Conservation (phyloP, 495 filamentous ascomycete species). For the Oidiodendron maius region DNA sequence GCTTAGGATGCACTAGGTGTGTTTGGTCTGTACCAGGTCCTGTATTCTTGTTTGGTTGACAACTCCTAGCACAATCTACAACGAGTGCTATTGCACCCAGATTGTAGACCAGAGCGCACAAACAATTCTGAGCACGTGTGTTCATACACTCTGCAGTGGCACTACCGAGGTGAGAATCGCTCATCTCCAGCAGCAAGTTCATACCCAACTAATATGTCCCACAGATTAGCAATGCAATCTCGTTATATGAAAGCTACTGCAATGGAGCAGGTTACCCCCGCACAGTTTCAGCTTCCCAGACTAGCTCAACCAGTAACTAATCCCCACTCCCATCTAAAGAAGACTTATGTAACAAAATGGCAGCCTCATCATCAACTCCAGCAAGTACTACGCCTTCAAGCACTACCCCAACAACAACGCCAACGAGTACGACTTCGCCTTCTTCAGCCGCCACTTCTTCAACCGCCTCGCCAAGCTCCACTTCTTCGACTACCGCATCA, state of each 20-base stretch:
- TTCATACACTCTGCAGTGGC: not conserved
- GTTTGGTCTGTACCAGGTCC: not conserved
- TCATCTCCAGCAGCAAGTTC: not conserved
- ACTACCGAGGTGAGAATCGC: not conserved
- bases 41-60: not conserved
- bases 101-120: not conserved
- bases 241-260: constrained; percentile 3
- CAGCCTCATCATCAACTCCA: not conserved
- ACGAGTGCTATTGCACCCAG: not conserved
- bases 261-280: not conserved
- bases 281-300: not conserved
- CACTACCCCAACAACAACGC: not conserved
- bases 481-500: too few species aligned
- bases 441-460: not conserved
- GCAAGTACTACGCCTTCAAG: not conserved
- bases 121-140: not conserved
- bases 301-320: not conserved
- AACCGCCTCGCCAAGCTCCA: not conserved
- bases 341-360: not conserved
- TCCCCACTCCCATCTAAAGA: not conserved
- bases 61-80: not conserved
- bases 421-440: not conserved
- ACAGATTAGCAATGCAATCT: constrained; percentile 2
- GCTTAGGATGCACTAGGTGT: not conserved
- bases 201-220: not conserved